These are phyloP conservation scores for Aspergillus affinis DNA, from an alignment of 495 filamentous ascomycete genomes.

Conservation along the genomic window DNA sequence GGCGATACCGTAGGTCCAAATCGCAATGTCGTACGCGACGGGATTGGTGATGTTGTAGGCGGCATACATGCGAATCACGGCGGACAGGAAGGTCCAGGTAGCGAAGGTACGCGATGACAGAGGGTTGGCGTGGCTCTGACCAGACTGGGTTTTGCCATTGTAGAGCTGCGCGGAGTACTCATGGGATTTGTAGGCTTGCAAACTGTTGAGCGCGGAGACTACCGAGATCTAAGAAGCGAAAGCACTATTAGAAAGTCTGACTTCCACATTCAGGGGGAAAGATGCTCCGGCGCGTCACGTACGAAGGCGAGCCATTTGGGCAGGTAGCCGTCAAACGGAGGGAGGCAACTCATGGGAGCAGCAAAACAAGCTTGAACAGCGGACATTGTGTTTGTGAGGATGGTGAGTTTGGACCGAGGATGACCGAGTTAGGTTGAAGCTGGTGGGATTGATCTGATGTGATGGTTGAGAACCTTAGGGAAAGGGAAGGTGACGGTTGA, in stretches of 20 bases:
- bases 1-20: slow-evolving; percentile 80
- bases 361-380: not conserved
- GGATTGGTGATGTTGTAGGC: slow-evolving; percentile 78
- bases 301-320: slow-evolving; percentile 70
- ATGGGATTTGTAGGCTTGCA: slow-evolving; percentile 76
- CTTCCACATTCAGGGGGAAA: not conserved
- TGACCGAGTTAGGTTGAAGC: slow-evolving; percentile 1
- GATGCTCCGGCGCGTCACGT: slow-evolving; percentile 18
- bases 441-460: slow-evolving; percentile 9
- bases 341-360: slow-evolving; percentile 40
- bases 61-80: slow-evolving; percentile 77
- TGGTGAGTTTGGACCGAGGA: not conserved
- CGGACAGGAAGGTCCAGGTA: slow-evolving; percentile 81
- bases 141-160: slow-evolving; percentile 46
- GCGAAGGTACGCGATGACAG: slow-evolving; percentile 84
- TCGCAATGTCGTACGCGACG: slow-evolving; percentile 70
- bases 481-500: not conserved
- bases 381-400: not conserved
- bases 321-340: slow-evolving; percentile 57
- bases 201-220: slow-evolving; percentile 73
- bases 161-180: slow-evolving; percentile 78
- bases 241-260: not conserved
- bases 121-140: slow-evolving; percentile 48
- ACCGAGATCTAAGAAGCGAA: slow-evolving; percentile 59
- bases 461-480: slow-evolving; percentile 5